Conservation (phyloP, 2,329 filamentous ascomycete species). For the Microsporum ferrugineum region DNA sequence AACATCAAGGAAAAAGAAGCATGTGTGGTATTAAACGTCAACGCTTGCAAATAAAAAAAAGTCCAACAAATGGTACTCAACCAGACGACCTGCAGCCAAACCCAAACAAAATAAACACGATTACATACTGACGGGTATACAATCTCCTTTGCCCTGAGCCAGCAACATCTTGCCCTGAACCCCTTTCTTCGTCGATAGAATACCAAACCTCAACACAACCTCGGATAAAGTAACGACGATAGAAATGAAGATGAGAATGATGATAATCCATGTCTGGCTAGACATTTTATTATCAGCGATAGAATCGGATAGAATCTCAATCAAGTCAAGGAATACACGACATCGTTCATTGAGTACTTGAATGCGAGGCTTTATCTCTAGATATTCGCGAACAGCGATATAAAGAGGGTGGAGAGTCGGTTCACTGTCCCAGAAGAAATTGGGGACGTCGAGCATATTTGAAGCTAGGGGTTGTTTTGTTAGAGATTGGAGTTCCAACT, state of each 20-base stretch:
- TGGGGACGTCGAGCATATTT: conserved; percentile 90
- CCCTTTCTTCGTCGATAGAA: conserved; percentile 39
- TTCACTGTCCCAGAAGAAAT: conserved; percentile 98
- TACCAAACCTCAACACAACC: conserved; percentile 72
- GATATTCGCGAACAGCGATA: conserved; percentile 85
- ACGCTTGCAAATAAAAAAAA: neutral
- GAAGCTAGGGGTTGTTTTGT: conserved; percentile 48
- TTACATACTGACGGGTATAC: neutral
- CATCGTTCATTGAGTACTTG: conserved; percentile 96
- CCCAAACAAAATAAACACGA: neutral
- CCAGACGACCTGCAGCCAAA: neutral
- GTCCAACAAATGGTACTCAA: neutral
- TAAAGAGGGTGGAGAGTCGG: conserved; percentile 92
- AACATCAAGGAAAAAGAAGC: neutral
- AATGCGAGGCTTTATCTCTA: conserved; percentile 92
- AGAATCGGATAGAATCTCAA: conserved; percentile 84
- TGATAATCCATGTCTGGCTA: conserved; percentile 94
- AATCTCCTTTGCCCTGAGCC: neutral
- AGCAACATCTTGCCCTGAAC: neutral
- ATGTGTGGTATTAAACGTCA: neutral
- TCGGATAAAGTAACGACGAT: conserved; percentile 87
- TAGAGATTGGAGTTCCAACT: neutral
- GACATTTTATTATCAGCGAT: conserved; percentile 95
- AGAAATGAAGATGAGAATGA: conserved; percentile 79
- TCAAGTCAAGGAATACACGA: conserved; percentile 88